Evolutionary conservation across 2,329 filamentous ascomycete species (phyloP), one percentile per base, ranked within the genome.

Genomic region (Pseudogymnoascus sp.): DNA sequence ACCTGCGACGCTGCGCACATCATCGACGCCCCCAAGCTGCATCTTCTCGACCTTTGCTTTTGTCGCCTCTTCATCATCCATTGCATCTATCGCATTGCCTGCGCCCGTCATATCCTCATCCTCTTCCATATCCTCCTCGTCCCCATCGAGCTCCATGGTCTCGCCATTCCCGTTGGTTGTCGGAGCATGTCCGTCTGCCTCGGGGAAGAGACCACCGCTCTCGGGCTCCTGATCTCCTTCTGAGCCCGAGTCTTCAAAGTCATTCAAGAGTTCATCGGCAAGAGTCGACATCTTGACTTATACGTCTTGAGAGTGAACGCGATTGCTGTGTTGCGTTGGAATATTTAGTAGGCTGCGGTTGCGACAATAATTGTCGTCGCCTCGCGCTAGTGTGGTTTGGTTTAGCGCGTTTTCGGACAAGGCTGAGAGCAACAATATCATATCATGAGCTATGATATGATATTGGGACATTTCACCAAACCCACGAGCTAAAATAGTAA

Each of bases 181-280:
- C 33, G 55, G 55, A 21, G 36, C 55, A 59, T 59, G 55, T 60
- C 77, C 74, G 60, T 77, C 75, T 40, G 79, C 74, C 63, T 75
- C 68, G 36, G 73, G 68, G 66, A 80, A 76, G 29, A 76, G 71
- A 33, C 71, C 73, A 64, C 79, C 77, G 60, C 81, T 78, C 62
- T 83, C 79, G 55, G 81, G 79, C 33, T 84, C 79, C 36, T 85
- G 84, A 65, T 87, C 87, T 37, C 82, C 84, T 69, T 94, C 90
- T 60, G 90, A 90, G 60, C 87, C 91, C 5, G 87, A 90, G 71
- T 95, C 90, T 70, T 92, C 91, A 66, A 96, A 94, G 73, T 96
- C 91, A 71, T 94, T 90, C 69, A 97, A 81, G 9, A 99, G 83
- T 74, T 97, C 93, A 71, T 97, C 92, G 65, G 90, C 93, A 66